These are phyloP conservation scores for Ochetophila trinervis DNA, from an alignment of 306 rosid genomes.

Conservation along the genomic window DNA sequence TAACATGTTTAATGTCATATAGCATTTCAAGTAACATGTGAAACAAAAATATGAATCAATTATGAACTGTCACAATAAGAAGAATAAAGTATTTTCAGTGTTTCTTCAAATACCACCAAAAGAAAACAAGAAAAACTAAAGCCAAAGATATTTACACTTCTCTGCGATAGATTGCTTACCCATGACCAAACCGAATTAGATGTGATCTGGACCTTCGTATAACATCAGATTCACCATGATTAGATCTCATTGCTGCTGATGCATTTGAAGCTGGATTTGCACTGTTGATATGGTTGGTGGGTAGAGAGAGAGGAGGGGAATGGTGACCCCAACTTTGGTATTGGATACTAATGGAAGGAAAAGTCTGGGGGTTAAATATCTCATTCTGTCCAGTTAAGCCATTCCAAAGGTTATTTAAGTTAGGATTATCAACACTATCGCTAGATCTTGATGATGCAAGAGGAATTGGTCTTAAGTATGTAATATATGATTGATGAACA, in stretches of 20 bases:
- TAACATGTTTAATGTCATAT: background rate
- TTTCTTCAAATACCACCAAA: background rate
- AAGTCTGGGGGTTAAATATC: slow-evolving; percentile 10
- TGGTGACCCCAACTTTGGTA: slow-evolving; percentile 25
- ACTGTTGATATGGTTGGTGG: slow-evolving; percentile 10
- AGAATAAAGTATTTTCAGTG: background rate
- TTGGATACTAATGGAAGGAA: slow-evolving; percentile 16
- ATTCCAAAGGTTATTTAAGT: slow-evolving; percentile 23
- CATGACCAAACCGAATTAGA: slow-evolving; percentile 8
- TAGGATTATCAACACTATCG: slow-evolving; percentile 18
- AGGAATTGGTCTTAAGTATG: slow-evolving; percentile 23
- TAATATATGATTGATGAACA: slow-evolving; percentile 13
- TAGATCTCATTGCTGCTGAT: slow-evolving; percentile 1
- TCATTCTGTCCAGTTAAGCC: slow-evolving; percentile 17
- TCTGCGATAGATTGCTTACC: slow-evolving; percentile 9
- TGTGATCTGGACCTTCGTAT: slow-evolving; percentile 11
- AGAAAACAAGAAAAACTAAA: background rate
- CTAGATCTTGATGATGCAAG: slow-evolving; percentile 18
- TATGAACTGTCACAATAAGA: background rate
- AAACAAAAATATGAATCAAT: background rate
- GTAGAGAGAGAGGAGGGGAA: slow-evolving; percentile 16
- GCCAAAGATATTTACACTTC: background rate
- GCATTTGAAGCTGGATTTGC: slow-evolving; percentile 12
- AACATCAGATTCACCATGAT: slow-evolving; percentile 11
- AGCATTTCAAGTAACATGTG: background rate